Base-by-base conservation (phyloP, 306 rosid species). In the Begonia peltatifolia region DNA sequence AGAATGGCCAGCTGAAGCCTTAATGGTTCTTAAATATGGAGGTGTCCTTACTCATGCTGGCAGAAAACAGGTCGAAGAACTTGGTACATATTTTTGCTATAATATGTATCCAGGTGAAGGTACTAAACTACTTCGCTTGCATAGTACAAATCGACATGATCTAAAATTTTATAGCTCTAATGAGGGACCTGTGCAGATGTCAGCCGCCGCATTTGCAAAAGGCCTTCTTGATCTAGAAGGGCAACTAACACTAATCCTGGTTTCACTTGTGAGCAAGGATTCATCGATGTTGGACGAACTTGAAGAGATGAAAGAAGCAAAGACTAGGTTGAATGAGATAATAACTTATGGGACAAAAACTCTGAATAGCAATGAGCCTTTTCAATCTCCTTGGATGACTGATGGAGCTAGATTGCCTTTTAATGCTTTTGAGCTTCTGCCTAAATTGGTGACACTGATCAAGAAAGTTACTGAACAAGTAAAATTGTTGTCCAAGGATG, bases 121-220 rank as follows among this genome's bases (percentile, higher is more conserved):
- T 53, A 90, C 92, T 2, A 95, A 95, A 49, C 70, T 90, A 41
- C 99, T 90, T 74, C 94, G 99, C 56, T 94, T 90, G 65, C 99
- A 90, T 60, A 90, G 99, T 68, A 90, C 99, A 57, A 83, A 90
- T 56, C 87, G 99, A 49, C 99, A 90, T 63, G 95, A 90, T 77
- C 82, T 90, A 18, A 90, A 90, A 76, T 86, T 90, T 66, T 90
- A 90, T 65, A 90, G 99, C 78, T 90, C 99, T 69, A 95, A 90
- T 59, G 99, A 90, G 82, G 99, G 99, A 14, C 99, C 95, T 55
- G 99, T 90, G 67, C 99, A 90, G 99, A 90, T 90, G 99, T 90
- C 99, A 75, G 95, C 99, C 23, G 99, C 99, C 69, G 99, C 94
- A 65, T 90, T 90, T 80, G 99, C 99, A 66, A 90, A 90, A 74